These are phyloP conservation scores for Candida fluviatilis DNA, from an alignment of 805 yeast genomes.

Conservation along the genomic window DNA sequence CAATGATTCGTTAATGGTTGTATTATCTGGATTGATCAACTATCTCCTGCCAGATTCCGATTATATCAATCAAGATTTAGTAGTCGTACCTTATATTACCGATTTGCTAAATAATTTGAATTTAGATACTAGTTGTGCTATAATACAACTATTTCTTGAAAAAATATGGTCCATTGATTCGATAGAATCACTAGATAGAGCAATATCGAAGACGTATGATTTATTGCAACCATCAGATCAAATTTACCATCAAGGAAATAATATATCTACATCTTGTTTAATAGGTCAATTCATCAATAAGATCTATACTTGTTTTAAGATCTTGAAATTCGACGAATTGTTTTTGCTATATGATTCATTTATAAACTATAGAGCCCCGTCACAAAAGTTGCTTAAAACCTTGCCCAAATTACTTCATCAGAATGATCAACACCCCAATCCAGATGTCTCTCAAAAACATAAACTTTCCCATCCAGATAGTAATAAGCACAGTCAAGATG, in stretches of 20 bases:
- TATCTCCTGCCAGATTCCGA: slow-evolving; percentile 32
- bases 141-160: slow-evolving; percentile 29
- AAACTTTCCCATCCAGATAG: too few relatives aligned
- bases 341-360: slow-evolving; percentile 30
- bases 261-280: slow-evolving; percentile 18
- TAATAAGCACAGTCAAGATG: too few relatives aligned
- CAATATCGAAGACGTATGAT: slow-evolving; percentile 1
- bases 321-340: slow-evolving; percentile 36
- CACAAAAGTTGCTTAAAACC: slow-evolving; percentile 15
- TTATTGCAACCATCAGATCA: neutral
- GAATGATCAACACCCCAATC: too few relatives aligned
- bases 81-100: slow-evolving; percentile 28
- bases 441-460: too few relatives aligned
- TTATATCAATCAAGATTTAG: slow-evolving; percentile 13
- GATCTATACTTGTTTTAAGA: slow-evolving; percentile 26
- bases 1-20: slow-evolving; percentile 22
- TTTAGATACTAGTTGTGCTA: slow-evolving; percentile 1
- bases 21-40: slow-evolving; percentile 40
- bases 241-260: slow-evolving; percentile 4
- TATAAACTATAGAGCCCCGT: slow-evolving; percentile 27
- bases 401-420: too few relatives aligned
- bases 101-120: slow-evolving; percentile 21
- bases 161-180: slow-evolving; percentile 46
- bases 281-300: slow-evolving; percentile 30
- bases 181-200: slow-evolving; percentile 42